Percentiles rank a stretch among this genome's conserved stretches.
phyloP scores from a whole-genome alignment of 768 basidiomycete genomes.

The Naganishia friedmannii region DNA sequence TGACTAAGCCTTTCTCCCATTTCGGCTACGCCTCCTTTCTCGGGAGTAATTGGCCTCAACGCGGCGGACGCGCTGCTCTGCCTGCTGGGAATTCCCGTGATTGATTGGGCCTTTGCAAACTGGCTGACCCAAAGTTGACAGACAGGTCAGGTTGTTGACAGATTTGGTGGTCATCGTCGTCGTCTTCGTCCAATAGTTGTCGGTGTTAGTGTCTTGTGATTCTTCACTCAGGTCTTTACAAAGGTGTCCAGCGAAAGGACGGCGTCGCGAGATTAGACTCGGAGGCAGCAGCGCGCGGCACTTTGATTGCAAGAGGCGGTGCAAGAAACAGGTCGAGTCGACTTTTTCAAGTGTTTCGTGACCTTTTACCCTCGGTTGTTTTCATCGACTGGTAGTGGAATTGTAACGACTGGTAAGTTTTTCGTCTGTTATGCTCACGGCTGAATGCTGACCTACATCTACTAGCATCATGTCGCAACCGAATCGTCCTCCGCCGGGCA shows the following conservation, averaged over 20 bases:
- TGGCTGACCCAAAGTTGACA: neutral
- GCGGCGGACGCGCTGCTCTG: too few relatives aligned
- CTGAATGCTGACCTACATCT: neutral
- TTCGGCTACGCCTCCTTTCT: too few relatives aligned
- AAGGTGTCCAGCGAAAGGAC: too few relatives aligned
- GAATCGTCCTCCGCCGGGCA: constrained; percentile 9
- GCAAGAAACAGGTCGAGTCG: neutral
- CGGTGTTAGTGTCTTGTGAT: too few relatives aligned
- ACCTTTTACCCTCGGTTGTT: neutral
- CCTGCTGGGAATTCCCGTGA: neutral
- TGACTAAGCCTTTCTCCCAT: too few relatives aligned
- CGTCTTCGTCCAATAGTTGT: neutral
- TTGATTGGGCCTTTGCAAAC: neutral
- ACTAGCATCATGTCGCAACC: constrained; percentile 5
- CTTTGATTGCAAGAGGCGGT: neutral
- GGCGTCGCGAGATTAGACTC: neutral
- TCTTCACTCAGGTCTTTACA: neutral
- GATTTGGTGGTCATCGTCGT: too few relatives aligned
- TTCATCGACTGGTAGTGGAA: neutral
- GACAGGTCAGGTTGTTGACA: too few relatives aligned
- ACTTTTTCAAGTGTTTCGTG: neutral
- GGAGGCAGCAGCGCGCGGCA: too few relatives aligned
- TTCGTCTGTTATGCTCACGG: neutral
- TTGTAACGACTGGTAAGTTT: neutral
- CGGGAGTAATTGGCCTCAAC: neutral